Evolutionary conservation across 73 alveolate species (phyloP), one percentile per base, ranked within the genome.

Genomic region (Blepharisma japonicum): DNA sequence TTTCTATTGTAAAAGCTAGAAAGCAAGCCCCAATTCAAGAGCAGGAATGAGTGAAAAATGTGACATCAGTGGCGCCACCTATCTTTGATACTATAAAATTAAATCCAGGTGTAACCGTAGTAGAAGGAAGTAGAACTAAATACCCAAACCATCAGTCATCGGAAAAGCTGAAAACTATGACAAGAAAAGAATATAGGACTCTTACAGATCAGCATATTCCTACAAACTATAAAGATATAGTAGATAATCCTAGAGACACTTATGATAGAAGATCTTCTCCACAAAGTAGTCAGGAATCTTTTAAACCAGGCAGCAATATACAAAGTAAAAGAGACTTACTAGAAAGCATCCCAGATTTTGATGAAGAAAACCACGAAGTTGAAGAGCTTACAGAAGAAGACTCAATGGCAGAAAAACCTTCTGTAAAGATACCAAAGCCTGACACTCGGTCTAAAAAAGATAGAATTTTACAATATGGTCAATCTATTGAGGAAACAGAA

Each of bases 1-100:
- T 61, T 25, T n/a, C 74, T 14, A 9, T 39, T 8, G 74, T 61
- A 14, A 61, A 61, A 61, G 23, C 47, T 8, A 25, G 14, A 9
- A 61, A 61, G 23, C 14, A n/a, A 18, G 74, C 74, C 23, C 74
- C 74, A 25, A 1, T 9, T 2, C 74, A 20, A 18, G 74, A 61
- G 23, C 14, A 25, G 46, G 74, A 61, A 20, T 61, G 74, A 48
- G 74, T 61, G 5, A 61, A 61, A 61, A 61, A 61, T 61, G 74
- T 25, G 2, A 61, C 74, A 2, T 20, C 47, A 39, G 23, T 61
- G 0, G 47, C 14, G 5, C 74, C 74, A 18, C 46, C 74, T 8
- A 8, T 61, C 0, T 14, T 61, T 20, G 74, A 61, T 14, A 39
- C 74, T 20, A 61, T 61, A 18, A 18, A 14, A 18, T 39, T 61